Conservation (phyloP, 768 basidiomycete genomes). For the Zangia roseola region DNA sequence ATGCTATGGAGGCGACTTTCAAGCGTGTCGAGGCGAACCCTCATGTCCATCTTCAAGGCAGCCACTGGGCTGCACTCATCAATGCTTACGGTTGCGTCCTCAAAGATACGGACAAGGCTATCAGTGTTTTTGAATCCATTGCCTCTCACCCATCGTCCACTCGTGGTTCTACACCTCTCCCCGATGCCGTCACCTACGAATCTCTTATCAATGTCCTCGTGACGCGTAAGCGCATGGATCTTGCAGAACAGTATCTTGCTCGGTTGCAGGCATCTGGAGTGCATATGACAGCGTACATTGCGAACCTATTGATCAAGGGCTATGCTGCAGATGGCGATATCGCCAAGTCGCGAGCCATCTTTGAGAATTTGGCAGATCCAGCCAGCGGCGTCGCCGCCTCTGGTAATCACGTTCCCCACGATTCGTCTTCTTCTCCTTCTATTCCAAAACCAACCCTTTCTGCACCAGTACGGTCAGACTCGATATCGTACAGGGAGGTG, state of each 20-base stretch:
- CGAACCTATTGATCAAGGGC: slow-evolving; percentile 62
- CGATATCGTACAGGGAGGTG: slow-evolving; percentile 38
- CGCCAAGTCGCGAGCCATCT: slow-evolving; percentile 69
- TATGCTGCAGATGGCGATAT: slow-evolving; percentile 69
- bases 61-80: slow-evolving; percentile 83
- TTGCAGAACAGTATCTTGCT: slow-evolving; percentile 64
- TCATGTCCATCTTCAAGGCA: slow-evolving; percentile 39
- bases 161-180: slow-evolving; percentile 35
- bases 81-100: slow-evolving; percentile 82
- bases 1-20: slow-evolving; percentile 72
- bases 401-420: slow-evolving; percentile 81
- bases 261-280: slow-evolving; percentile 63
- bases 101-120: slow-evolving; percentile 75
- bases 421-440: slow-evolving; percentile 35
- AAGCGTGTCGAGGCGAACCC: slow-evolving; percentile 47
- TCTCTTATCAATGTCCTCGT: slow-evolving; percentile 86
- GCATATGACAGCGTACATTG: slow-evolving; percentile 94
- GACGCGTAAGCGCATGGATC: slow-evolving; percentile 72
- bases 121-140: slow-evolving; percentile 77
- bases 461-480: slow-evolving; percentile 37
- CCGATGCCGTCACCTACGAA: slow-evolving; percentile 88
- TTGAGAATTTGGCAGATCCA: slow-evolving; percentile 79
- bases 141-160: slow-evolving; percentile 46
- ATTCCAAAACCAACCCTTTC: no score
- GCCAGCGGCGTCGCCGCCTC: slow-evolving; percentile 82